Percentiles rank a stretch among this genome's conserved stretches.
Conservation (phyloP, 129 eudicot species). For the Deinandra increscens region DNA sequence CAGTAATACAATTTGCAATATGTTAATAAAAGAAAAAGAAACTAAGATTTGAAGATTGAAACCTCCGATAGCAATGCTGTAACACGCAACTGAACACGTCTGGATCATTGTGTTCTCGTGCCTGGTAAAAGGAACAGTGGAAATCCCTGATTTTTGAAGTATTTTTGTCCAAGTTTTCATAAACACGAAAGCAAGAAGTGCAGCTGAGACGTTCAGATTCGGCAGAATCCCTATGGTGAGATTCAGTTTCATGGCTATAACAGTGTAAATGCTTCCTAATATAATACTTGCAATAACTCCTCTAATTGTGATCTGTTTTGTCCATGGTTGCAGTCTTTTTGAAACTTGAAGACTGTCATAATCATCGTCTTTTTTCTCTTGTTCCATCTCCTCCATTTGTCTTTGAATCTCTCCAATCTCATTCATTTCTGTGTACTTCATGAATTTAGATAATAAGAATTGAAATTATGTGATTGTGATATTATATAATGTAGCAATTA, state of each 20-base stretch:
- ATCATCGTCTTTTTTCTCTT: slow-evolving; percentile 33
- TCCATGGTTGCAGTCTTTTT: slow-evolving; percentile 67
- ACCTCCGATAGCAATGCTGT: slow-evolving; percentile 75
- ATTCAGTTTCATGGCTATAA: slow-evolving; percentile 72
- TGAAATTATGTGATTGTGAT: not conserved
- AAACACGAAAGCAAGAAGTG: slow-evolving; percentile 66
- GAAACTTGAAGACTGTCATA: slow-evolving; percentile 20
- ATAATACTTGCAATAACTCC: slow-evolving; percentile 57
- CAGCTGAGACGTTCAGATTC: slow-evolving; percentile 76
- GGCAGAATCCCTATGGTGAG: slow-evolving; percentile 76
- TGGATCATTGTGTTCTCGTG: slow-evolving; percentile 93
- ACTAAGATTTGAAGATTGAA: slow-evolving; percentile 2
- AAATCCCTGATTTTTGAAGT: slow-evolving; percentile 49
- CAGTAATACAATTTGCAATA: not conserved
- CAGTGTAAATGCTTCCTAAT: slow-evolving; percentile 61
- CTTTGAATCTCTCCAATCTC: slow-evolving; percentile 32
- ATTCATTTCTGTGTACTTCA: slow-evolving; percentile 26
- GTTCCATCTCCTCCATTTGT: slow-evolving; percentile 27
- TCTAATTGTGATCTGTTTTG: slow-evolving; percentile 64
- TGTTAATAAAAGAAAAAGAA: not conserved
- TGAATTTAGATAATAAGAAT: not conserved
- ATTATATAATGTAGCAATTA: slow-evolving; percentile 20
- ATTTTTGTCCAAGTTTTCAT: slow-evolving; percentile 60
- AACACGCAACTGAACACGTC: slow-evolving; percentile 83
- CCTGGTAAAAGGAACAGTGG: slow-evolving; percentile 59